phyloP scores from a whole-genome alignment of 2,329 filamentous ascomycete genomes.

The Aspergillus ustus region DNA sequence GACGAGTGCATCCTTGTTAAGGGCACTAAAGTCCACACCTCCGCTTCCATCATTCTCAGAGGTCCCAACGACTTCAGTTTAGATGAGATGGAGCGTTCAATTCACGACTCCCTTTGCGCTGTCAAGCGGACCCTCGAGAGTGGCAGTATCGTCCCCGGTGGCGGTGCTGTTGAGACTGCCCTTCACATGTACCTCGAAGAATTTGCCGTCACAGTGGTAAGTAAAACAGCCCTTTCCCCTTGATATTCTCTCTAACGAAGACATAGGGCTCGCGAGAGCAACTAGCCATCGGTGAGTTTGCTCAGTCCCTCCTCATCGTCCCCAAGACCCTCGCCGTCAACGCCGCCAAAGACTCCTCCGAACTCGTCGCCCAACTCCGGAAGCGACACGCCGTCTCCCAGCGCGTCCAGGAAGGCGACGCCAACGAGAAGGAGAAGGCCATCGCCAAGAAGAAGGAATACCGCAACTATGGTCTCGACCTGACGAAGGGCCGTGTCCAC shows the following conservation, averaged over 20 bases:
- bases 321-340: constrained; percentile 97
- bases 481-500: constrained; percentile 85
- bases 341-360: constrained; percentile 92
- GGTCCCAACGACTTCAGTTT: constrained; percentile 95
- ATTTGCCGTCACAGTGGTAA: constrained; percentile 91
- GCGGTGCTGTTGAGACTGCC: constrained; percentile 96
- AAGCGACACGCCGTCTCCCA: constrained; percentile 93
- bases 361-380: constrained; percentile 92
- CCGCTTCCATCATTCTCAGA: constrained; percentile 92
- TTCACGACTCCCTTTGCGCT: constrained; percentile 94
- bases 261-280: constrained; percentile 83
- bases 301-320: constrained; percentile 88
- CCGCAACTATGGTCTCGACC: constrained; percentile 96
- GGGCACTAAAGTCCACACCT: constrained; percentile 91
- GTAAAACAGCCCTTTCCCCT: constrained; percentile 32
- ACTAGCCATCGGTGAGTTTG: constrained; percentile 96
- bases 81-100: constrained; percentile 98
- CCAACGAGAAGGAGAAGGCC: constrained; percentile 79
- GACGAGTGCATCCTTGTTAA: constrained; percentile 98
- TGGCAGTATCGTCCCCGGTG: constrained; percentile 93
- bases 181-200: constrained; percentile 99
- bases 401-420: constrained; percentile 82
- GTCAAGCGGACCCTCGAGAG: constrained; percentile 97
- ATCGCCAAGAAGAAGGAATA: constrained; percentile 94
- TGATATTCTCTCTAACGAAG: constrained; percentile 4